Percentiles rank a stretch among this genome's conserved stretches.
These are phyloP conservation scores for Zymoseptoria passerinii DNA, from an alignment of 2,329 filamentous ascomycete genomes.

Conservation along the genomic window DNA sequence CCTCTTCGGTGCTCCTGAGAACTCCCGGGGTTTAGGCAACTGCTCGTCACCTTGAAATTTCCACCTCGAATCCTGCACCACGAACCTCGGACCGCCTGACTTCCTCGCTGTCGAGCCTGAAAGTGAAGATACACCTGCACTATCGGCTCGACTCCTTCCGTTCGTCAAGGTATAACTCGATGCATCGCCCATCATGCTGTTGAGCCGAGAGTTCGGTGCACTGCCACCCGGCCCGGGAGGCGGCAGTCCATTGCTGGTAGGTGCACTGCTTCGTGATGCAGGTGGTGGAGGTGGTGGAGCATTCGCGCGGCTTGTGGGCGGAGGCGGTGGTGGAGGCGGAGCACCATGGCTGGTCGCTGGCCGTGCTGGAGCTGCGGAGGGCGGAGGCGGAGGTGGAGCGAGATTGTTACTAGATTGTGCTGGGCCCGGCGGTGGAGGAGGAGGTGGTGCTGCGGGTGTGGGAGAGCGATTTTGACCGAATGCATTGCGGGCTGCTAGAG, in stretches of 20 bases:
- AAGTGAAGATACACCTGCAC: neutral
- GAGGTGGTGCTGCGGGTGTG: conserved; percentile 22
- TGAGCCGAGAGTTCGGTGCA: neutral
- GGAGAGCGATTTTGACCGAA: conserved; percentile 35
- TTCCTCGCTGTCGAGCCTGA: conserved; percentile 15
- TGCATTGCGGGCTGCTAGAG: conserved; percentile 52
- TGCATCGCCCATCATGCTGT: conserved; percentile 18
- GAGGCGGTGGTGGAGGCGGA: conserved; percentile 34
- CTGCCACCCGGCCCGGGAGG: neutral
- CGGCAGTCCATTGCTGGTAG: neutral
- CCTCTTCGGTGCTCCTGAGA: conserved; percentile 62
- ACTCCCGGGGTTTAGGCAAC: conserved; percentile 78
- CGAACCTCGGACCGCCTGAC: conserved; percentile 20
- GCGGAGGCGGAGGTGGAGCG: conserved; percentile 13
- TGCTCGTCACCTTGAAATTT: conserved; percentile 75
- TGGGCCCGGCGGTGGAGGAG: conserved; percentile 36
- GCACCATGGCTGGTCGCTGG: conserved; percentile 29
- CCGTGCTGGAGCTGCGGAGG: conserved; percentile 27
- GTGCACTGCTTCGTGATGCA: neutral
- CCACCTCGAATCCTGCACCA: conserved; percentile 60
- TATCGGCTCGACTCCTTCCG: conserved; percentile 15
- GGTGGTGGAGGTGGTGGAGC: neutral
- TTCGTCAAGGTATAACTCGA: conserved; percentile 34
- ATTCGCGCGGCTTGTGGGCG: conserved; percentile 8
- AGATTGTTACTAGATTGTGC: neutral